phyloP scores from a whole-genome alignment of 257 asterid genomes.

The Fraxinus americana region DNA sequence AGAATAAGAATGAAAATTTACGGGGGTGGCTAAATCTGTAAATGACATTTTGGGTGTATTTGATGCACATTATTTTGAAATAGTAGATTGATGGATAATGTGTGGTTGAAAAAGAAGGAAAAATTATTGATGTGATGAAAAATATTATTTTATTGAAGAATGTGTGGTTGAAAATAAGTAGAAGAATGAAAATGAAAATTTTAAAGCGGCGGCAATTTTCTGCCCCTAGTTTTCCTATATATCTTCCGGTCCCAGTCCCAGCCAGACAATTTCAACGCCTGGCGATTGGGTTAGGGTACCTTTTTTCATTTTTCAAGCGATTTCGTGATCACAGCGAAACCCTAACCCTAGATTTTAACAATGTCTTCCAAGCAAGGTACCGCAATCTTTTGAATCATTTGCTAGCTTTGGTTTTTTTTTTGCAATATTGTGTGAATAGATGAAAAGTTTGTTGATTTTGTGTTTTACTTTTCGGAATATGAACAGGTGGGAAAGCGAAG shows the following conservation, averaged over 20 bases:
- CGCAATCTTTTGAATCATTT: neutral
- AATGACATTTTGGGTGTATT: too few relatives aligned
- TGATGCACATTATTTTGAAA: too few relatives aligned
- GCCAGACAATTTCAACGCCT: neutral
- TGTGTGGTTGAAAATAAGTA: too few relatives aligned
- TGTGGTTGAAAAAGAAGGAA: too few relatives aligned
- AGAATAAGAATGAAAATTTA: too few relatives aligned
- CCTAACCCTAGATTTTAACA: slow-evolving; percentile 40
- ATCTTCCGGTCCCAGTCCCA: neutral
- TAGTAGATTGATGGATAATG: too few relatives aligned
- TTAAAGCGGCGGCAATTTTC: too few relatives aligned
- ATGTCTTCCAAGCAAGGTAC: slow-evolving; percentile 60
- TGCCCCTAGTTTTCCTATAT: neutral
- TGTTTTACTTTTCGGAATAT: slow-evolving; percentile 14
- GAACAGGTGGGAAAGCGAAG: slow-evolving; percentile 70
- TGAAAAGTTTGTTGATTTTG: slow-evolving; percentile 19
- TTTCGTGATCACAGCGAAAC: neutral
- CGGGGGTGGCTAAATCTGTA: too few relatives aligned
- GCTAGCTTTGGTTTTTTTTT: neutral
- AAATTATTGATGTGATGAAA: too few relatives aligned
- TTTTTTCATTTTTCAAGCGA: neutral
- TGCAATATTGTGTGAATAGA: neutral
- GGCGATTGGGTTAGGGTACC: neutral
- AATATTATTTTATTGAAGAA: too few relatives aligned
- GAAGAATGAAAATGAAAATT: too few relatives aligned